Percentiles rank a stretch among this genome's conserved stretches.
These are phyloP conservation scores for Rhodotorula sp. DNA, from an alignment of 1,284 basidiomycete genomes.

Conservation along the genomic window DNA sequence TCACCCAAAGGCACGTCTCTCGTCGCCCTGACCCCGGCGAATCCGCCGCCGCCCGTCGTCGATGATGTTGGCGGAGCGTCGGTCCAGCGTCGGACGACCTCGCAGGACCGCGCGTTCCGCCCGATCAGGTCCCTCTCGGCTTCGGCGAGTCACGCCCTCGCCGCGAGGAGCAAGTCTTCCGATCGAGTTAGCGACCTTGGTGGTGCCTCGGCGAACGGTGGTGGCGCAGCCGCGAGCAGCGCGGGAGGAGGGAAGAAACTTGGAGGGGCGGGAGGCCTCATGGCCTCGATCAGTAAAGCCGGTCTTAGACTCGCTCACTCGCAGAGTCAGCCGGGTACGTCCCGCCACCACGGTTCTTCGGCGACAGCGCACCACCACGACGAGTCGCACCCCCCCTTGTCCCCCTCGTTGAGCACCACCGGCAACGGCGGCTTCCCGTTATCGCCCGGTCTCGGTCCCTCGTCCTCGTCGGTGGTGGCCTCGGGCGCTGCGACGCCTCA, in stretches of 20 bases:
- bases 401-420: neutral
- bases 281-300: slow-evolving; percentile 10
- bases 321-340: slow-evolving; percentile 20
- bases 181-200: slow-evolving; percentile 14
- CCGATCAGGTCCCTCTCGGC: slow-evolving; percentile 10
- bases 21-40: neutral
- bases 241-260: slow-evolving; percentile 8
- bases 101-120: slow-evolving; percentile 11
- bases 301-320: slow-evolving; percentile 19
- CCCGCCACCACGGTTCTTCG: neutral
- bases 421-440: neutral
- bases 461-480: neutral
- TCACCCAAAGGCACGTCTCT: neutral
- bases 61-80: neutral
- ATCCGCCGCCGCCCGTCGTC: neutral
- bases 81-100: slow-evolving; percentile 1
- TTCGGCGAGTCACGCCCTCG: slow-evolving; percentile 1
- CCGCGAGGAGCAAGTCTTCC: slow-evolving; percentile 21
- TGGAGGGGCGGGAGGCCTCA: slow-evolving; percentile 10
- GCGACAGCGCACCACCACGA: neutral
- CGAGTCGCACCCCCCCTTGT: neutral
- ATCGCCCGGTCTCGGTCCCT: too few species aligned
- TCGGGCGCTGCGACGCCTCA: slow-evolving; percentile 12
- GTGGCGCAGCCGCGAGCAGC: too few species aligned
- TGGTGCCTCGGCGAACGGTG: too few species aligned